These are phyloP conservation scores for Plantago ovata DNA, from an alignment of 257 asterid genomes.

Conservation along the genomic window DNA sequence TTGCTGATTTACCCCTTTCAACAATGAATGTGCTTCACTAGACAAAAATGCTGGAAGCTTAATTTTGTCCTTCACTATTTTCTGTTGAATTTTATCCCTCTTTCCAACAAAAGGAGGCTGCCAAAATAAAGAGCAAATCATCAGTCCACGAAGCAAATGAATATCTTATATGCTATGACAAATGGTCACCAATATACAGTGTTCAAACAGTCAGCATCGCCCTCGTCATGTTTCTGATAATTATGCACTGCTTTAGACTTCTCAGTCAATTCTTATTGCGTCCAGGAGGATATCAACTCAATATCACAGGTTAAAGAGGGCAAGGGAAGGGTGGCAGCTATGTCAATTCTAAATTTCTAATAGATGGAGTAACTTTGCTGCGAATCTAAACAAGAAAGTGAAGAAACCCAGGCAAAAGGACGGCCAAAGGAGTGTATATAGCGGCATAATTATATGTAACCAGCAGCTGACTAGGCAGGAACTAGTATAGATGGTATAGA, in stretches of 20 bases:
- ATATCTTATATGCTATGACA: no score
- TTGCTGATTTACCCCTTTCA: slow-evolving; percentile 51
- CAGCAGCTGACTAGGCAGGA: no score
- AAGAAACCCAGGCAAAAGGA: no score
- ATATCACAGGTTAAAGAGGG: background rate
- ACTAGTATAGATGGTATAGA: background rate
- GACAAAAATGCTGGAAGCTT: slow-evolving; percentile 55
- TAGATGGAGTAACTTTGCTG: no score
- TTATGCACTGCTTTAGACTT: background rate
- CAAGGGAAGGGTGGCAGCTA: no score
- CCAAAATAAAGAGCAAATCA: slow-evolving; percentile 2
- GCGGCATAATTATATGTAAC: no score
- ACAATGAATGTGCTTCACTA: slow-evolving; percentile 57
- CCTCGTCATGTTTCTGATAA: background rate
- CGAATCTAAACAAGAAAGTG: no score
- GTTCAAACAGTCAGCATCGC: background rate
- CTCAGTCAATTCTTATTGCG: background rate
- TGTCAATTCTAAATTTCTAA: no score
- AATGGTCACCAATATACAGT: no score
- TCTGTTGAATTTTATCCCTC: slow-evolving; percentile 48
- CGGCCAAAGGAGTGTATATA: no score
- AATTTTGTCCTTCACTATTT: slow-evolving; percentile 51
- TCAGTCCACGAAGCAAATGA: background rate
- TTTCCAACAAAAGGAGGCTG: slow-evolving; percentile 63
- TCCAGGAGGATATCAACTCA: background rate